Evolutionary conservation across 2,329 filamentous ascomycete genomes (phyloP).

Genomic region (Fusarium nygamai): DNA sequence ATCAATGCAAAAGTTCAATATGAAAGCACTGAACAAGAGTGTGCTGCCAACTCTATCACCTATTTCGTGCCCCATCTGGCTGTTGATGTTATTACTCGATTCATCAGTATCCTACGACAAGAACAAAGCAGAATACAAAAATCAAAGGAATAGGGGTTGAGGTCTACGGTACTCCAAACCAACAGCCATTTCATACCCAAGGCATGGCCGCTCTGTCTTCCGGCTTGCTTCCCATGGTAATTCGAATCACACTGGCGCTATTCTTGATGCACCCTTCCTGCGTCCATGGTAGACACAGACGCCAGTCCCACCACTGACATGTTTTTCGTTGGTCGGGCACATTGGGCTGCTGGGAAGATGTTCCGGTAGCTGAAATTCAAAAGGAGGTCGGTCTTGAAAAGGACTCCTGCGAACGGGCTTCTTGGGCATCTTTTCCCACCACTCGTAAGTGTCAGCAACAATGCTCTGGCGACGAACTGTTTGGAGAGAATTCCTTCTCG

Average conservation of each 20-base stretch:
- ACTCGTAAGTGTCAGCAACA: constrained; percentile 45
- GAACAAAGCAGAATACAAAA: background rate
- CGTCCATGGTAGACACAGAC: constrained; percentile 63
- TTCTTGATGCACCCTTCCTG: constrained; percentile 30
- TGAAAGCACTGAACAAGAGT: background rate
- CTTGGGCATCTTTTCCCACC: constrained; percentile 49
- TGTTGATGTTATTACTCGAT: background rate
- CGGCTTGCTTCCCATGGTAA: background rate
- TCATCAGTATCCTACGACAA: background rate
- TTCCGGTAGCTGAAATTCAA: constrained; percentile 62
- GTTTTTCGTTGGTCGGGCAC: constrained; percentile 60
- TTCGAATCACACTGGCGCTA: background rate
- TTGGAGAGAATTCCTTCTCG: constrained; percentile 22
- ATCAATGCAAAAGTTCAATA: background rate
- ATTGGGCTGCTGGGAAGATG: constrained; percentile 62
- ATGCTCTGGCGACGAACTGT: constrained; percentile 38
- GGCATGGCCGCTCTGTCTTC: background rate
- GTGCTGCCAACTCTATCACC: background rate
- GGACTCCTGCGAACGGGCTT: constrained; percentile 33
- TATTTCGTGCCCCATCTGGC: background rate
- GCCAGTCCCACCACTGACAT: constrained; percentile 56
- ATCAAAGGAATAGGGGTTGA: background rate
- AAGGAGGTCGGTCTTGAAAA: constrained; percentile 39
- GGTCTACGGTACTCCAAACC: background rate
- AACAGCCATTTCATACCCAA: background rate